Evolutionary conservation across 306 rosid species (phyloP).

Genomic region (Parietaria judaica): DNA sequence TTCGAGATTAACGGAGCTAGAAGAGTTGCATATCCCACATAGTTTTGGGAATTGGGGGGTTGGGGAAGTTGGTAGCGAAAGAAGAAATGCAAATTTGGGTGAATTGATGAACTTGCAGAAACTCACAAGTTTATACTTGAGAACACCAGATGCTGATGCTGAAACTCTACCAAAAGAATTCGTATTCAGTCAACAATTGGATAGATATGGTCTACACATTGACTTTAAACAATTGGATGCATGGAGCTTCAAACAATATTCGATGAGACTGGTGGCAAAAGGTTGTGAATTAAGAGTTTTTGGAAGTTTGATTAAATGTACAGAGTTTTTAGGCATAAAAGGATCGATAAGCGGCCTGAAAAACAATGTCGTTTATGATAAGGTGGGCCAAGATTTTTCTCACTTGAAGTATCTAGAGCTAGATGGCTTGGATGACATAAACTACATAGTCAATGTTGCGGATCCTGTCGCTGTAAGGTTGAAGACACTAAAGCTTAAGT

Average conservation of each 20-base stretch:
- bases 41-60: neutral
- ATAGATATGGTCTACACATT: neutral
- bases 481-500: neutral
- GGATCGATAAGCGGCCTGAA: neutral
- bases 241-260: too few relatives aligned
- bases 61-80: neutral
- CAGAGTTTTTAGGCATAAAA: neutral
- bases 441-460: neutral
- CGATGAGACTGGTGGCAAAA: too few relatives aligned
- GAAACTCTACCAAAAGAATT: neutral
- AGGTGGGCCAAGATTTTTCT: neutral
- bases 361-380: neutral
- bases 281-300: neutral
- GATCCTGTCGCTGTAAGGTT: neutral
- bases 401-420: neutral
- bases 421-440: neutral
- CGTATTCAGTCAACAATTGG: neutral
- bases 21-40: constrained; percentile 3
- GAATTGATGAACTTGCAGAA: constrained; percentile 10
- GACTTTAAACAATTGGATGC: neutral
- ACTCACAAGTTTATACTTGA: neutral
- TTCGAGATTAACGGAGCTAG: constrained; percentile 7
- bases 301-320: neutral
- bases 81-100: constrained; percentile 1
- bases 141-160: constrained; percentile 2